phyloP scores from a whole-genome alignment of 768 basidiomycete species.

The Tulasnella calospora region DNA sequence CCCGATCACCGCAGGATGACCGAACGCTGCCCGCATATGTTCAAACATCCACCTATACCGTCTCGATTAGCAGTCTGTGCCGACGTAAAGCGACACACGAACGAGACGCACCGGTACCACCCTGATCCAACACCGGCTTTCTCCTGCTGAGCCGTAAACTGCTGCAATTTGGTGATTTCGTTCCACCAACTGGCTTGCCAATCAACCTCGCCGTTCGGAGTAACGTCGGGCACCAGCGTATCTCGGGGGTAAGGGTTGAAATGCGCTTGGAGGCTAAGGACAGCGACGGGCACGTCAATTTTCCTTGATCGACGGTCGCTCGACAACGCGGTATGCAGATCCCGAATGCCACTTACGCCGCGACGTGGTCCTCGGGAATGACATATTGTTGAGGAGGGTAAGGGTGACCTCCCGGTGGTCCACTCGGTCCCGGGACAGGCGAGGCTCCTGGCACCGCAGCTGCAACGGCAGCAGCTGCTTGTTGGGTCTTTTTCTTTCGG shows the following conservation, averaged over 20 bases:
- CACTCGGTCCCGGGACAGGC: background rate
- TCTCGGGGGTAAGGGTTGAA: conserved; percentile 25
- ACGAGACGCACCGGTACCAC: conserved; percentile 49
- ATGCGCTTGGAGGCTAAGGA: conserved; percentile 15
- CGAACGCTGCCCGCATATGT: conserved; percentile 22
- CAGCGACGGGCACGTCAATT: background rate
- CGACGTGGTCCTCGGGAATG: conserved; percentile 11
- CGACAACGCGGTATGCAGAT: background rate
- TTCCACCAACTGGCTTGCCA: conserved; percentile 79
- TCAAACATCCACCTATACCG: conserved; percentile 23
- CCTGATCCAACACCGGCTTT: conserved; percentile 75
- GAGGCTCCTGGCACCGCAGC: background rate
- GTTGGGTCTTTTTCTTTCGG: conserved; percentile 58
- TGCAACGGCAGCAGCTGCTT: background rate
- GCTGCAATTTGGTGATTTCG: conserved; percentile 68
- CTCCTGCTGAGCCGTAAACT: conserved; percentile 72
- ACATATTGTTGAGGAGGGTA: conserved; percentile 14
- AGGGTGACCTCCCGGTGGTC: background rate
- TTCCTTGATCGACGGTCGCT: background rate
- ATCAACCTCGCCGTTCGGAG: conserved; percentile 21
- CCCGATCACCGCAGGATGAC: conserved; percentile 23
- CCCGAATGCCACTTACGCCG: conserved; percentile 17
- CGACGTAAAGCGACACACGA: background rate
- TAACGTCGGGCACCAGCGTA: conserved; percentile 12
- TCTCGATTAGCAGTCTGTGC: background rate